Conservation (phyloP, 352 stramenopile genomes). For the Globisporangium canariense region DNA sequence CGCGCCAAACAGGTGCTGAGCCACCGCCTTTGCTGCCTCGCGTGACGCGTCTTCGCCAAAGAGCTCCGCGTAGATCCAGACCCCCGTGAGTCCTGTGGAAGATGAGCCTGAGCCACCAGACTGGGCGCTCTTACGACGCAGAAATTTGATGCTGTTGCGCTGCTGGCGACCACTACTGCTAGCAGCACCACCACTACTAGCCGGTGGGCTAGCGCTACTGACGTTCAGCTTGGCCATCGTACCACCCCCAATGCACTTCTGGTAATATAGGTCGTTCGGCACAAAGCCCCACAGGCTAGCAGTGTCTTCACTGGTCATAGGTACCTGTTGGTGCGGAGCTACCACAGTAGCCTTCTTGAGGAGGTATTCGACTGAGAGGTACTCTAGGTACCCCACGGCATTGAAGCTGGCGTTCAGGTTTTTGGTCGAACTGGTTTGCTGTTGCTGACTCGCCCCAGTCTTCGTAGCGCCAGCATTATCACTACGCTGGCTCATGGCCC, state of each 20-base stretch:
- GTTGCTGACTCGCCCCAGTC: neutral
- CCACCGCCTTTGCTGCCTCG: neutral
- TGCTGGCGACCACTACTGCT: neutral
- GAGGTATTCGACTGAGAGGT: constrained; percentile 5
- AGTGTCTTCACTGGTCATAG: neutral
- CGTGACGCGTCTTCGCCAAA: constrained; percentile 26
- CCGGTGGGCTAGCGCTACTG: constrained; percentile 4
- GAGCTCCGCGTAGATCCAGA: constrained; percentile 57
- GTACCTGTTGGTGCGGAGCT: neutral
- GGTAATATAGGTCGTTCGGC: constrained; percentile 24
- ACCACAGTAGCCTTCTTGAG: constrained; percentile 2
- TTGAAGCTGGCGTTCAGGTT: constrained; percentile 8
- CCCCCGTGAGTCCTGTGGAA: neutral
- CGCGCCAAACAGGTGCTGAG: constrained; percentile 35
- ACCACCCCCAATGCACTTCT: constrained; percentile 1
- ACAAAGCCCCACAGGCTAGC: constrained; percentile 28
- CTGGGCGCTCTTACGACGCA: constrained; percentile 20
- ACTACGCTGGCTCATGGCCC: no score
- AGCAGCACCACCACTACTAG: no score
- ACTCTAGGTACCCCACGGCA: neutral
- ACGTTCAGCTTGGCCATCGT: neutral
- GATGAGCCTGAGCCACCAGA: neutral
- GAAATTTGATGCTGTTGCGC: constrained; percentile 19
- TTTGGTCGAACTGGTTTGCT: neutral
- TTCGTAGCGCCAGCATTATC: neutral